Evolutionary conservation across 768 basidiomycete species (phyloP).

Genomic region (Sarcomyxa edulis): DNA sequence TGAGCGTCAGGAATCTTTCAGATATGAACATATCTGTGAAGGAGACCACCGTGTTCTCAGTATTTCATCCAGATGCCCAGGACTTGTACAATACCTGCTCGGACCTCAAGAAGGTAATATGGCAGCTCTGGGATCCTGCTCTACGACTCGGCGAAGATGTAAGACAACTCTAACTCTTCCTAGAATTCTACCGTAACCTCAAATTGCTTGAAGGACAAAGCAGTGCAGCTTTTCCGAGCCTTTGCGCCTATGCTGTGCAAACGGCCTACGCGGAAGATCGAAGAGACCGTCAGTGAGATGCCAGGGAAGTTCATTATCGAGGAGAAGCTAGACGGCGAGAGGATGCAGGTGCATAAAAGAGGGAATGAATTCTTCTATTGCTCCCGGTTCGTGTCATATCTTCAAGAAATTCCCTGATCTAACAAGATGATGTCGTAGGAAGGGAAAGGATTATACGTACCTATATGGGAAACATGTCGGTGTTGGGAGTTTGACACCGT

Average conservation of each 20-base stretch:
- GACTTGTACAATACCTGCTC: slow-evolving; percentile 96
- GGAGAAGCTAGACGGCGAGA: slow-evolving; percentile 96
- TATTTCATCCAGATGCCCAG: slow-evolving; percentile 93
- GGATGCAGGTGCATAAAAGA: slow-evolving; percentile 92
- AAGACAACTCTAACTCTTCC: slow-evolving; percentile 3
- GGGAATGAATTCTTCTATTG: slow-evolving; percentile 91
- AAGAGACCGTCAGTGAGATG: slow-evolving; percentile 85
- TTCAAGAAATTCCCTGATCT: slow-evolving; percentile 2
- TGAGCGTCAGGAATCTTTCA: slow-evolving; percentile 24
- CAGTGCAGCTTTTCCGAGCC: slow-evolving; percentile 73
- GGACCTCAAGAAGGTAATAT: slow-evolving; percentile 90
- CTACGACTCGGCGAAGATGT: slow-evolving; percentile 61
- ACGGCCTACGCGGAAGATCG: slow-evolving; percentile 74
- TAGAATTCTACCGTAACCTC: too few species aligned
- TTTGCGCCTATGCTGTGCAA: slow-evolving; percentile 97
- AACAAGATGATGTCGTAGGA: slow-evolving; percentile 42
- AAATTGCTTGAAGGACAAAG: slow-evolving; percentile 78
- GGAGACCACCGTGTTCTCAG: slow-evolving; percentile 86
- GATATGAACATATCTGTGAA: slow-evolving; percentile 92
- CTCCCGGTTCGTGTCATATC: slow-evolving; percentile 55
- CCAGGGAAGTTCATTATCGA: slow-evolving; percentile 82
- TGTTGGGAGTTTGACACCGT: slow-evolving; percentile 84
- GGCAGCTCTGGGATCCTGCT: slow-evolving; percentile 77
- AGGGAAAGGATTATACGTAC: slow-evolving; percentile 88
- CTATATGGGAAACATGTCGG: slow-evolving; percentile 86